Evolutionary conservation across 2,329 filamentous ascomycete genomes (phyloP).

Genomic region (Nemania sp.): DNA sequence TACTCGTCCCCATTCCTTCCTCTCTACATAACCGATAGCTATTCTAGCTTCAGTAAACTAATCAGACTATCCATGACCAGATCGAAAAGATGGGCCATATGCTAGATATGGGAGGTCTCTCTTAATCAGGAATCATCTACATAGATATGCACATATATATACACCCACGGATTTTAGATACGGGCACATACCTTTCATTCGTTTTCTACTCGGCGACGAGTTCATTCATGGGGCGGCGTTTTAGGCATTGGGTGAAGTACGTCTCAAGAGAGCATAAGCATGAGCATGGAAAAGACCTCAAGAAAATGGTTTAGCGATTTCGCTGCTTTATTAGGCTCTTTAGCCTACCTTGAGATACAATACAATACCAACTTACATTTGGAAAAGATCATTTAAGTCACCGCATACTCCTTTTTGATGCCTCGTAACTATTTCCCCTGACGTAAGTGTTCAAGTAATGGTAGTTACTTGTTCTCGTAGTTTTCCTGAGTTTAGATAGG

Average conservation of each 20-base stretch:
- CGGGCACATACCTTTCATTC: slow-evolving; percentile 8
- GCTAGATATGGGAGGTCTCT: slow-evolving; percentile 65
- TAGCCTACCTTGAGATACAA: neutral
- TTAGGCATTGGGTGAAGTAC: slow-evolving; percentile 18
- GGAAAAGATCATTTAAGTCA: neutral
- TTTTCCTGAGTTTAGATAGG: no score
- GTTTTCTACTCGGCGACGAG: slow-evolving; percentile 9
- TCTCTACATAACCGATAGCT: neutral
- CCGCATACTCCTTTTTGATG: neutral
- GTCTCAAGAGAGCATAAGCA: slow-evolving; percentile 11
- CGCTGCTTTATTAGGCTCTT: slow-evolving; percentile 1
- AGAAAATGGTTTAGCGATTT: slow-evolving; percentile 2
- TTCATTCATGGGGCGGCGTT: slow-evolving; percentile 31
- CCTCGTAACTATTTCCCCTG: no score
- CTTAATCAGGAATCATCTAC: slow-evolving; percentile 28
- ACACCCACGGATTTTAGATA: slow-evolving; percentile 24
- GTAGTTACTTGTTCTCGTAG: no score
- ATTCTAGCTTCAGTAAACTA: slow-evolving; percentile 13
- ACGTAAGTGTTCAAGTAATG: no score
- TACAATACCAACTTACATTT: neutral
- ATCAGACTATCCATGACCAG: slow-evolving; percentile 55
- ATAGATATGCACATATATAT: slow-evolving; percentile 29
- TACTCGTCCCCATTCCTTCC: neutral
- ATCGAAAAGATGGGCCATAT: slow-evolving; percentile 92
- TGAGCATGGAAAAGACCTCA: neutral